Conservation (phyloP, 2,329 filamentous ascomycete genomes). For the Kalaharituber pfeilii region DNA sequence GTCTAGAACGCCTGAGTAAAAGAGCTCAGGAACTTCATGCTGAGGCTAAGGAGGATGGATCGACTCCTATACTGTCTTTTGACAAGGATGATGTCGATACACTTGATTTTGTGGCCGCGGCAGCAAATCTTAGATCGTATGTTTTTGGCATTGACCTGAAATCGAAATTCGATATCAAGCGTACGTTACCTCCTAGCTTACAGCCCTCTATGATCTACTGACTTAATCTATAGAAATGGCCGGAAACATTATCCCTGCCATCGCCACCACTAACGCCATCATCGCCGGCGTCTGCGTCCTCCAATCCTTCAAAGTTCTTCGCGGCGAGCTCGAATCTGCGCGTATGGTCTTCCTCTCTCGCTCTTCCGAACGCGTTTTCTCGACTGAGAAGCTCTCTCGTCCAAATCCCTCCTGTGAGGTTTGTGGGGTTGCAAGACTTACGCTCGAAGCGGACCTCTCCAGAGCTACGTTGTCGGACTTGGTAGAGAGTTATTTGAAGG, state of each 20-base stretch:
- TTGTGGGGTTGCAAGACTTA: slow-evolving; percentile 56
- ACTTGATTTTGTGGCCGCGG: slow-evolving; percentile 80
- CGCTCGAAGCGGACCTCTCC: slow-evolving; percentile 48
- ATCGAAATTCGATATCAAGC: slow-evolving; percentile 90
- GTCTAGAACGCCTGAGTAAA: slow-evolving; percentile 56
- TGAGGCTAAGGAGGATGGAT: slow-evolving; percentile 32
- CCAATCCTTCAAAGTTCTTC: slow-evolving; percentile 79
- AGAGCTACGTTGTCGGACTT: slow-evolving; percentile 62
- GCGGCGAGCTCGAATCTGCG: slow-evolving; percentile 48
- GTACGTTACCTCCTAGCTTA: slow-evolving; percentile 26
- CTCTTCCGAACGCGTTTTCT: slow-evolving; percentile 41
- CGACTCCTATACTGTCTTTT: slow-evolving; percentile 54
- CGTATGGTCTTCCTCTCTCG: slow-evolving; percentile 45
- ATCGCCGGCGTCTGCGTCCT: slow-evolving; percentile 83
- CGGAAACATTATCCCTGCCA: slow-evolving; percentile 95
- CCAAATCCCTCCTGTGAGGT: slow-evolving; percentile 73
- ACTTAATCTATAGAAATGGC: slow-evolving; percentile 55
- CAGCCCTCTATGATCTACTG: slow-evolving; percentile 1
- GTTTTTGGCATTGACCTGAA: slow-evolving; percentile 80
- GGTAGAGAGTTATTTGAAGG: slow-evolving; percentile 54
- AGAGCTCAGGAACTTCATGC: slow-evolving; percentile 50
- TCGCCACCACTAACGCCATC: slow-evolving; percentile 94
- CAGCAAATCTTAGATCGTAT: slow-evolving; percentile 71
- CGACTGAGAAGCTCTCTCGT: slow-evolving; percentile 36
- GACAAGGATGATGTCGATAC: slow-evolving; percentile 96